Evolutionary conservation across 73 alveolate species (phyloP).

Genomic region (Tetrahymena elliotti): DNA sequence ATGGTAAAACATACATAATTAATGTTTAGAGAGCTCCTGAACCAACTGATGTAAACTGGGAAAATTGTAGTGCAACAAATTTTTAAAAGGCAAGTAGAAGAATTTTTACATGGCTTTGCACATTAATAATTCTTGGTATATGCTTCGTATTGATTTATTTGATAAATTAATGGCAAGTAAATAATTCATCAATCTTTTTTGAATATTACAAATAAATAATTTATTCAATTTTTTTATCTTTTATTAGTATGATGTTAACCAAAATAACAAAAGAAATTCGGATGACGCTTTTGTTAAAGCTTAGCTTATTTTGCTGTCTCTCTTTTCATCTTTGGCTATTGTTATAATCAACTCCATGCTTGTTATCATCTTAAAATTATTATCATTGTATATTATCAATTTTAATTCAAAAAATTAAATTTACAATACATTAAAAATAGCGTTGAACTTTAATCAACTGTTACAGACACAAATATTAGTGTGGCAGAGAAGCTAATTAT

Average conservation of each 20-base stretch:
- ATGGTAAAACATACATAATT: not conserved
- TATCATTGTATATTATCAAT: not conserved
- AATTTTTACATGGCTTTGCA: not conserved
- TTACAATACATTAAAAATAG: not conserved
- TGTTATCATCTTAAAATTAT: not conserved
- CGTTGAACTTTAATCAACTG: not conserved
- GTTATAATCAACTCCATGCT: not conserved
- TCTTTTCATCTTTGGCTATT: not conserved
- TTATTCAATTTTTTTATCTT: not conserved
- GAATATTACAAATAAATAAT: not conserved
- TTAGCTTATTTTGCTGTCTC: not conserved
- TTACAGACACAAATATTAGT: not conserved
- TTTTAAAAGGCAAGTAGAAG: not conserved
- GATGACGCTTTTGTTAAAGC: not conserved
- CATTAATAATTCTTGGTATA: not conserved
- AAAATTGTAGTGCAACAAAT: not conserved
- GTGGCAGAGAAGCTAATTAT: not conserved
- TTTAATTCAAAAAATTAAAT: too few species aligned
- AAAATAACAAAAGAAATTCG: not conserved
- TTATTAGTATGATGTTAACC: not conserved
- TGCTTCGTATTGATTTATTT: not conserved
- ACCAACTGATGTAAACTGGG: not conserved
- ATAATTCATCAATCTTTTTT: not conserved
- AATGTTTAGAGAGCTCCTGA: not conserved
- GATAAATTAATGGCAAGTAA: not conserved